phyloP scores from a whole-genome alignment of 176 grass and related monocot species.

The Melocanna baccifera region DNA sequence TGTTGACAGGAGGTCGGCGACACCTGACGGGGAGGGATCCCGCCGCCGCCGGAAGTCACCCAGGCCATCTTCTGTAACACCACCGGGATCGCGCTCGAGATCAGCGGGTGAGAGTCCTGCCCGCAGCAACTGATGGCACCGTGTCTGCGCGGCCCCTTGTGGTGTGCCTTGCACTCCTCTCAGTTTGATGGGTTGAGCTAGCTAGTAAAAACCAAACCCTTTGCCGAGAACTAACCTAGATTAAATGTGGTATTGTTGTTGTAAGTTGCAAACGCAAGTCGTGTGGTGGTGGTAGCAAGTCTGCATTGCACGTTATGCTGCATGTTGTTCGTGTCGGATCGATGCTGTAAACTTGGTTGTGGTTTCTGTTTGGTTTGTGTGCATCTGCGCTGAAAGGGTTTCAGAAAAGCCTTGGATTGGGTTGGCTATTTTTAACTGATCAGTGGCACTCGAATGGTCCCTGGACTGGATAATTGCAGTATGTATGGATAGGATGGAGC shows the following conservation, averaged over 20 bases:
- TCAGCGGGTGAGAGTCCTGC: background rate
- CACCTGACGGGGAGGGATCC: conserved; percentile 7
- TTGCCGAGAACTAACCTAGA: background rate
- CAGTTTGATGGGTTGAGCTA: background rate
- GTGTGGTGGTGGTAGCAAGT: background rate
- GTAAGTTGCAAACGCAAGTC: background rate
- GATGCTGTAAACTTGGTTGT: too few species aligned
- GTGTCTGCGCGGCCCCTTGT: background rate
- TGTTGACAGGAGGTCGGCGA: conserved; percentile 5
- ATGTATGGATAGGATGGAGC: too few species aligned
- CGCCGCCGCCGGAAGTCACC: background rate
- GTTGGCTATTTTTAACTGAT: too few species aligned
- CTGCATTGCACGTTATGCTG: background rate
- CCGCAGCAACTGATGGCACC: background rate
- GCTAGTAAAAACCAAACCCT: background rate
- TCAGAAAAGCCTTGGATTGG: too few species aligned
- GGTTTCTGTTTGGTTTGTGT: too few species aligned
- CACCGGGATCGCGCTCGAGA: background rate
- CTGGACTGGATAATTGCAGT: too few species aligned
- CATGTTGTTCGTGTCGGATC: background rate
- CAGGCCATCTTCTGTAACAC: background rate
- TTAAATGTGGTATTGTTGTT: background rate
- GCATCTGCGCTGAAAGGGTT: too few species aligned
- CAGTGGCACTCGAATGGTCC: too few species aligned
- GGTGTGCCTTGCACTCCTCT: too few species aligned